A percentile compares a stretch with the other conserved stretches of the same genome.
phyloP scores from a whole-genome alignment of 257 asterid species.

The Solanum paucissectum region DNA sequence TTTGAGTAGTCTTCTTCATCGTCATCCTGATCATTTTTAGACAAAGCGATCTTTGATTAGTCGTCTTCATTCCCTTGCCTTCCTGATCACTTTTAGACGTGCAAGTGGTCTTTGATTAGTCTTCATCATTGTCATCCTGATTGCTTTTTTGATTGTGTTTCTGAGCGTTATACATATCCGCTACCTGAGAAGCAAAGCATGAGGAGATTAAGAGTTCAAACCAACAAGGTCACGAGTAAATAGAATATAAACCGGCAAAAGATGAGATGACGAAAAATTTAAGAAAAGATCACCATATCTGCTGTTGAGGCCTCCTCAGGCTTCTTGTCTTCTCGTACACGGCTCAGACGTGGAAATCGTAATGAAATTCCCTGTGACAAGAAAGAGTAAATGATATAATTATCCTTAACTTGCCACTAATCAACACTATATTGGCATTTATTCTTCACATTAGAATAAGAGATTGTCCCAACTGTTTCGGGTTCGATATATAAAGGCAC shows the following conservation, averaged over 20 bases:
- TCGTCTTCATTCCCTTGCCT: constrained; percentile 25
- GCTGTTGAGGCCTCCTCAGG: constrained; percentile 88
- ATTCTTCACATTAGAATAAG: not conserved
- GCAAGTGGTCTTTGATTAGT: constrained; percentile 15
- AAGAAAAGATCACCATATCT: constrained; percentile 48
- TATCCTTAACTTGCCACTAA: not conserved
- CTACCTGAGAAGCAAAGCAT: constrained; percentile 37
- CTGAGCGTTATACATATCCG: constrained; percentile 70
- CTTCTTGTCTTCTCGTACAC: constrained; percentile 79
- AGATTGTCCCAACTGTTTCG: not conserved
- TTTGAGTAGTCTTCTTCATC: constrained; percentile 43
- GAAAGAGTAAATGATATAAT: constrained; percentile 11
- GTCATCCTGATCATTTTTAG: constrained; percentile 27
- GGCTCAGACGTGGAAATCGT: constrained; percentile 76
- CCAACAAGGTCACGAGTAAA: not conserved
- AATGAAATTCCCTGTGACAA: constrained; percentile 69
- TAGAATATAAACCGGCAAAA: not conserved
- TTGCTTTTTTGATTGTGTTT: constrained; percentile 42
- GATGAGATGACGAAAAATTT: not conserved
- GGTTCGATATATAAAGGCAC: not conserved
- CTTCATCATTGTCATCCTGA: constrained; percentile 49
- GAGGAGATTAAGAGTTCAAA: not conserved
- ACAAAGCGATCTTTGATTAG: constrained; percentile 11
- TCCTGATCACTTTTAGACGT: not conserved
- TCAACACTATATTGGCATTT: not conserved